Evolutionary conservation across 2,329 filamentous ascomycete genomes (phyloP).

Genomic region (Nemania serpens): DNA sequence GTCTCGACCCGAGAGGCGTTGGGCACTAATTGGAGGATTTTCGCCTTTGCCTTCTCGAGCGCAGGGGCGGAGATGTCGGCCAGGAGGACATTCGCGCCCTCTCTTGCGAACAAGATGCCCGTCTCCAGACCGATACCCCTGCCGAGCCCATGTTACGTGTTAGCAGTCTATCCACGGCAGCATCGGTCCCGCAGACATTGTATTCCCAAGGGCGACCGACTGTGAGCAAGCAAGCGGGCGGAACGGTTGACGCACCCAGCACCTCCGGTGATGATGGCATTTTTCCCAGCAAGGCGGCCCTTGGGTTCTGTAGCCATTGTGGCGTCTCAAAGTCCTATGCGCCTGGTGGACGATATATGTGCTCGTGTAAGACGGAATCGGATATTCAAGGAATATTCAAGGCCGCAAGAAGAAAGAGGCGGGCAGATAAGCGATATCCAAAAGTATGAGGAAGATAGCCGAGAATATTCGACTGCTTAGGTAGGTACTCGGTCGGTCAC

Average conservation of each 20-base stretch:
- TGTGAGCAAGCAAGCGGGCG: not conserved
- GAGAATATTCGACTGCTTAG: not conserved
- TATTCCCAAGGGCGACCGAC: not conserved
- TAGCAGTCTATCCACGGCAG: not conserved
- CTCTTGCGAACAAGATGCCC: constrained; percentile 83
- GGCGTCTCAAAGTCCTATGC: not conserved
- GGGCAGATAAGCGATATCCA: not conserved
- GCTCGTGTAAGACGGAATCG: not conserved
- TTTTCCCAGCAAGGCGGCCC: constrained; percentile 64
- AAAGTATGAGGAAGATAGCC: not conserved
- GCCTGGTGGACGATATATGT: not conserved
- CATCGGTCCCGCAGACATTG: not conserved
- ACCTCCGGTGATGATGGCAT: constrained; percentile 78
- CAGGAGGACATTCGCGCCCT: constrained; percentile 85
- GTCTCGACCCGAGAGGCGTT: constrained; percentile 64
- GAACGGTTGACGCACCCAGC: constrained; percentile 68
- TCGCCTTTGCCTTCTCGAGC: constrained; percentile 75
- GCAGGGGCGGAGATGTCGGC: constrained; percentile 81
- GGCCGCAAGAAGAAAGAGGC: not conserved
- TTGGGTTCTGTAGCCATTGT: constrained; percentile 40
- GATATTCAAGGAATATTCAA: no score
- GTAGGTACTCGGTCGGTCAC: not conserved
- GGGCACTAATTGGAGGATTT: constrained; percentile 74
- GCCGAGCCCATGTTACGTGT: constrained; percentile 8
- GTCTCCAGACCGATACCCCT: constrained; percentile 95